Conservation (phyloP, 2,329 filamentous ascomycete genomes). For the Diaporthe citriasiana region DNA sequence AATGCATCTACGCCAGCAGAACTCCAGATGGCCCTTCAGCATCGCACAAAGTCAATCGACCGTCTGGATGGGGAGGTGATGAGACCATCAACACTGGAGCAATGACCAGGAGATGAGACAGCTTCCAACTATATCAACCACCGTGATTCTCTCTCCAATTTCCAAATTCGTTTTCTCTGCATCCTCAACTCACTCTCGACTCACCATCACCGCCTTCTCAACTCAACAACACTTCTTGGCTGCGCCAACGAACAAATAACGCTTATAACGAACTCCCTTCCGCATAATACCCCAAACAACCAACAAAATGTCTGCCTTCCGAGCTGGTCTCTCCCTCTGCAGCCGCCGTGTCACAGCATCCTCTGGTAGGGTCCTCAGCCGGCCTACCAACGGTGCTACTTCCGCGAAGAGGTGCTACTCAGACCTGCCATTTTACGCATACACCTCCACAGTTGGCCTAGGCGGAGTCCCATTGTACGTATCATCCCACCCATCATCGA, state of each 20-base stretch:
- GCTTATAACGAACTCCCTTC: neutral
- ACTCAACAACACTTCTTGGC: slow-evolving; percentile 5
- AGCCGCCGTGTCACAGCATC: slow-evolving; percentile 17
- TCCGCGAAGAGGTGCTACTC: slow-evolving; percentile 26
- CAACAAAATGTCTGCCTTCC: slow-evolving; percentile 34
- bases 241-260: slow-evolving; percentile 9
- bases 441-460: slow-evolving; percentile 14
- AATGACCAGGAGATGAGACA: neutral
- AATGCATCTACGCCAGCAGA: slow-evolving; percentile 9
- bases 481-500: neutral
- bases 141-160: neutral
- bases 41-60: slow-evolving; percentile 26
- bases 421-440: slow-evolving; percentile 31
- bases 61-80: slow-evolving; percentile 1
- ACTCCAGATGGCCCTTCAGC: slow-evolving; percentile 22
- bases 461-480: slow-evolving; percentile 27
- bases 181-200: slow-evolving; percentile 24
- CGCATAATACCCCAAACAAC: slow-evolving; percentile 5
- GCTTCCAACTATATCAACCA: slow-evolving; percentile 26
- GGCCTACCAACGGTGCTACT: neutral
- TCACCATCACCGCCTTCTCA: neutral
- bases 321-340: slow-evolving; percentile 30
- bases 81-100: slow-evolving; percentile 1
- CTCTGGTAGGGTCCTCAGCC: slow-evolving; percentile 7
- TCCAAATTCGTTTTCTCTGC: neutral